A percentile compares a stretch with the other conserved stretches of the same genome.
phyloP scores from a whole-genome alignment of 108 stramenopile species.

The Cyclostephanos tholiformis region DNA sequence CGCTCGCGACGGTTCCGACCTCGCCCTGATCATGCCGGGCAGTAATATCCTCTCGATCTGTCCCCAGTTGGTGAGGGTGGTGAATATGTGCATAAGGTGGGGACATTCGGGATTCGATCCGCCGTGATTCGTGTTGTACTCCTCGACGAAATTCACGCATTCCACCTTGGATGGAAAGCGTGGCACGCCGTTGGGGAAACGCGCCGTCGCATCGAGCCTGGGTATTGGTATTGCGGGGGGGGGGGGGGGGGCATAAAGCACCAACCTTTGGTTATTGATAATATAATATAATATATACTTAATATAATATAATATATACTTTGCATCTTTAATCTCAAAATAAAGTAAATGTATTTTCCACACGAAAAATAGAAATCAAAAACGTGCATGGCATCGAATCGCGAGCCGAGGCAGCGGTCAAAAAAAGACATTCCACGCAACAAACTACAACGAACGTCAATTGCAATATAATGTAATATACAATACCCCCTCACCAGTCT shows the following conservation, averaged over 20 bases:
- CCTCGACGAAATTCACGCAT: conserved; percentile 73
- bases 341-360: no score
- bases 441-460: no score
- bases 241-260: no score
- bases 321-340: no score
- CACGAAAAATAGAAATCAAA: no score
- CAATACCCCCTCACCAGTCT: conserved; percentile 54
- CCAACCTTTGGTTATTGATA: no score
- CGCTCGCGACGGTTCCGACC: conserved; percentile 70
- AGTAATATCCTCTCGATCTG: conserved; percentile 80
- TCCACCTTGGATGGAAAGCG: conserved; percentile 73
- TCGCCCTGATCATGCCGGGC: conserved; percentile 75
- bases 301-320: no score
- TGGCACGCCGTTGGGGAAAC: conserved; percentile 88
- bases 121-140: conserved; percentile 75
- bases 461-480: background rate
- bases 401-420: no score
- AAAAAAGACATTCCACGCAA: no score
- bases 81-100: conserved; percentile 86
- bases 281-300: no score
- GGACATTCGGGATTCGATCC: conserved; percentile 86
- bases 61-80: conserved; percentile 83
- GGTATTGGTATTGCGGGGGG: no score
- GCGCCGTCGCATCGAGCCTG: conserved; percentile 64
- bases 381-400: no score